Conservation (phyloP, 2,329 filamentous ascomycete species). For the Biscogniauxia mediterranea region DNA sequence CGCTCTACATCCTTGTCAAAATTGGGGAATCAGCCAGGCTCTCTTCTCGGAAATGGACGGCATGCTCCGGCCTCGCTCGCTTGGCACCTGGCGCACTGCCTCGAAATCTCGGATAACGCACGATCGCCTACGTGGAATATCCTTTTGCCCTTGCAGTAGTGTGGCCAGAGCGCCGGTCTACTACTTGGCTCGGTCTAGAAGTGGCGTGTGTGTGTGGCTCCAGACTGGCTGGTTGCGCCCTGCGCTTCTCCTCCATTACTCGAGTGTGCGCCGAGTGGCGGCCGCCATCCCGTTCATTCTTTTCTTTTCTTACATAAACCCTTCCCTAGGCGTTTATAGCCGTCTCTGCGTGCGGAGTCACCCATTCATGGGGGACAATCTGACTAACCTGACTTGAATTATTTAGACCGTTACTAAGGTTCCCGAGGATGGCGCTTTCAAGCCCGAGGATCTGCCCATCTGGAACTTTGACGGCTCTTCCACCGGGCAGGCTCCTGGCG, state of each 20-base stretch:
- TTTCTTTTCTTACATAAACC: not conserved
- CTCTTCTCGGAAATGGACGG: conserved; percentile 14
- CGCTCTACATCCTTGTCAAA: not conserved
- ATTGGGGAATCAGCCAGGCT: not conserved
- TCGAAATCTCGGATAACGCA: not conserved
- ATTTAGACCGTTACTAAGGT: conserved; percentile 48
- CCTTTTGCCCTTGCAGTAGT: not conserved
- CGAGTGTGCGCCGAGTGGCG: conserved; percentile 16
- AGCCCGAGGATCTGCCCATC: conserved; percentile 50
- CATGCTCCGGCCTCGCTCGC: conserved; percentile 25
- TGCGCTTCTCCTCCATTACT: conserved; percentile 3
- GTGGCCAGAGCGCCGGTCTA: too few species aligned
- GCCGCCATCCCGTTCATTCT: not conserved
- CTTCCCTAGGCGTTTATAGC: not conserved
- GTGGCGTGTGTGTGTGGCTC: not conserved
- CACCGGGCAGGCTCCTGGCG: conserved; percentile 85
- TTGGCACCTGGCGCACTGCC: conserved; percentile 7
- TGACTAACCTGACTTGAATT: conserved; percentile 3
- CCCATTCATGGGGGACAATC: not conserved
- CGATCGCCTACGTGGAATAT: not conserved
- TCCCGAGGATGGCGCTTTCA: conserved; percentile 41
- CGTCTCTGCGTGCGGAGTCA: not conserved
- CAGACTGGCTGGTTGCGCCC: not conserved
- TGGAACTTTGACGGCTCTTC: conserved; percentile 74
- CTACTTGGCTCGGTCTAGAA: not conserved